These are phyloP conservation scores for Novymonas esmeraldas DNA, from an alignment of 208 protist genomes.

Conservation along the genomic window DNA sequence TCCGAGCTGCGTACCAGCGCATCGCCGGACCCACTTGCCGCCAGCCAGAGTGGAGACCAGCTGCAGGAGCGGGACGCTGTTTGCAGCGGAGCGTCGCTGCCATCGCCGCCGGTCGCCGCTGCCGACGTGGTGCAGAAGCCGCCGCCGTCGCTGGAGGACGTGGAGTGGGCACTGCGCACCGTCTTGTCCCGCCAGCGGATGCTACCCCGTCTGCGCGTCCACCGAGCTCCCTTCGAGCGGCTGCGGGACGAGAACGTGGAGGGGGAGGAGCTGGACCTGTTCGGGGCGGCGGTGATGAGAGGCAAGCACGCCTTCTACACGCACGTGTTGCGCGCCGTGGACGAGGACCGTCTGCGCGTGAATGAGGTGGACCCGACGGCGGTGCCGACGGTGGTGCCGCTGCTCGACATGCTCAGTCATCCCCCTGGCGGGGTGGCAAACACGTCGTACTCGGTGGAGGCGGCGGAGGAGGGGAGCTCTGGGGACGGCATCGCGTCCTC, in stretches of 20 bases:
- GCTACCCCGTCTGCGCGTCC: slow-evolving; percentile 33
- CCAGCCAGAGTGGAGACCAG: too few relatives aligned
- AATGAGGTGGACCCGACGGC: slow-evolving; percentile 47
- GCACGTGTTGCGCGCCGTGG: slow-evolving; percentile 38
- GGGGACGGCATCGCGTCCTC: not conserved
- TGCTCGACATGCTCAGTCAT: slow-evolving; percentile 67
- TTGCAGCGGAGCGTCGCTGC: too few relatives aligned
- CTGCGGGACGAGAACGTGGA: slow-evolving; percentile 21
- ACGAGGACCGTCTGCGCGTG: slow-evolving; percentile 26
- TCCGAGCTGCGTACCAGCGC: not conserved
- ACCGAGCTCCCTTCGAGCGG: slow-evolving; percentile 19
- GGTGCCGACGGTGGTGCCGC: slow-evolving; percentile 50
- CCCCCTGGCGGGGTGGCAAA: slow-evolving; percentile 46
- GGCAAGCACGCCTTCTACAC: slow-evolving; percentile 35
- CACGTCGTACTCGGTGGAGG: slow-evolving; percentile 32
- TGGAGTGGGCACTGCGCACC: slow-evolving; percentile 64
- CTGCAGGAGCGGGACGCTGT: too few relatives aligned
- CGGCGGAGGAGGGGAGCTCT: not conserved
- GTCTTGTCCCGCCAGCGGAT: slow-evolving; percentile 60
- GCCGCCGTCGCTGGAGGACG: slow-evolving; percentile 54
- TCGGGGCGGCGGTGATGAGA: slow-evolving; percentile 28
- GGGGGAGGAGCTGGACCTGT: slow-evolving; percentile 35
- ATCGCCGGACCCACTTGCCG: too few relatives aligned
- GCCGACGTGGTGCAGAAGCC: slow-evolving; percentile 4
- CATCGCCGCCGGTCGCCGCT: too few relatives aligned